Evolutionary conservation across 192 early-diverging fungal genomes (phyloP), one percentile per base, ranked within the genome.

Genomic region (Piromyces sp.): DNA sequence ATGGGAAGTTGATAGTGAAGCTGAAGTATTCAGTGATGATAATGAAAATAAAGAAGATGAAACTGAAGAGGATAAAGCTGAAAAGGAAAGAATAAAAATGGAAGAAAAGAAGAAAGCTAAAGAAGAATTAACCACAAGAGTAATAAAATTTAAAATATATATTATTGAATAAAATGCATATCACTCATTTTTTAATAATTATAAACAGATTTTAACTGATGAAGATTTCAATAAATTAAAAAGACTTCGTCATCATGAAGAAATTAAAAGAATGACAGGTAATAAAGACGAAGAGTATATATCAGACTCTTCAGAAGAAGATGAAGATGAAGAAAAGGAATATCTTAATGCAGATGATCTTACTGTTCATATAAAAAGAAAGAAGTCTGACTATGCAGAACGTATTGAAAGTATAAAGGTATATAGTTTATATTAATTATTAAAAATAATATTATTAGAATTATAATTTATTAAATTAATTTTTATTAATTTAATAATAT

Each of bases 351-450:
- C 86, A 30, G 79, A 79, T 79, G 83, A 85, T 15, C 90, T 92
- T 83, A 83, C 89, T 16, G 88, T 88, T 79, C 90, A 88, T 31
- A 89, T 93, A 81, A 94, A 93, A 88, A 94, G 92, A 82, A 87
- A 92, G 33, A 98, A 97, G 89, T 90, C 94, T 83, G 95, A 95
- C 68, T 96, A 98, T 88, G 95, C 95, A 81, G 94, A 94, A 81
- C 92, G 96, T 84, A 87, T 96, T 85, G 92, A 91, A 37, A 91
- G 93, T n/a, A 94, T 97, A 84, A 87, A 93, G 85, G 92, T 90
- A 22, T 38, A 38, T 38, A 7, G 33, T 36, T 36, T 7, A 7
- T 36, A 36, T 36, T 36, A 36, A 36, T 36, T 36, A 36, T 4
- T 36, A 36, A 7, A 36, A 36, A 7, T 36, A 7, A 36, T 40